Evolutionary conservation across 306 rosid species (phyloP).

Genomic region (Prunus mongolica): DNA sequence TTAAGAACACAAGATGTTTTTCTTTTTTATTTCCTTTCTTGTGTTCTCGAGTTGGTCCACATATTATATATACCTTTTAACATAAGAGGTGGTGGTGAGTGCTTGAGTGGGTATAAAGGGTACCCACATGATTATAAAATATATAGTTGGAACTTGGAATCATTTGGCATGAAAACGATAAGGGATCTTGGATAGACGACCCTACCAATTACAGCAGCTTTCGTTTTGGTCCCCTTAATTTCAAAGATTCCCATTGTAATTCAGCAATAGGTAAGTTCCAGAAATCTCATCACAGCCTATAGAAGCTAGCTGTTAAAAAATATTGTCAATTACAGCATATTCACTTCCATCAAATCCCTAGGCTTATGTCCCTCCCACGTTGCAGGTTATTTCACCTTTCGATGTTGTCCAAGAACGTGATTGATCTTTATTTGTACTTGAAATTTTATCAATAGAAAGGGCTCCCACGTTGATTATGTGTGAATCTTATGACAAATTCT

Average conservation of each 20-base stretch:
- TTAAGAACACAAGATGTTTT: constrained; percentile 4
- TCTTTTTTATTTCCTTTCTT: not conserved
- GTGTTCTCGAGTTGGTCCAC: constrained; percentile 13
- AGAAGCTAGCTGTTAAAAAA: not conserved
- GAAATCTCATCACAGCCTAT: constrained; percentile 4
- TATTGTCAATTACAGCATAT: constrained; percentile 17
- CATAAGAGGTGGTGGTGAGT: constrained; percentile 24
- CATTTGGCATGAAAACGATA: constrained; percentile 24
- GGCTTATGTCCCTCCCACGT: constrained; percentile 6
- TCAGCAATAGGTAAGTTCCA: not conserved
- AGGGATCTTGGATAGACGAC: constrained; percentile 4
- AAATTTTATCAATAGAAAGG: not conserved
- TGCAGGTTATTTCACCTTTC: constrained; percentile 12
- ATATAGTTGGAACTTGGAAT: constrained; percentile 15
- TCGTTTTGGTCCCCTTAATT: constrained; percentile 19
- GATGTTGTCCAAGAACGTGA: not conserved
- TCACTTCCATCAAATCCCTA: constrained; percentile 18
- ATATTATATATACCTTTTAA: constrained; percentile 11
- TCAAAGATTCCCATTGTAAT: constrained; percentile 25
- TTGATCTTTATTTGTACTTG: not conserved
- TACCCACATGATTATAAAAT: constrained; percentile 14
- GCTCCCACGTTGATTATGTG: not conserved
- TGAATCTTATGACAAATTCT: not conserved
- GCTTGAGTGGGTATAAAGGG: constrained; percentile 28
- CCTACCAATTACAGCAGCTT: constrained; percentile 20